Evolutionary conservation across 2,329 filamentous ascomycete genomes (phyloP), one percentile per base, ranked within the genome.

Genomic region (Neofusicoccum parvum): DNA sequence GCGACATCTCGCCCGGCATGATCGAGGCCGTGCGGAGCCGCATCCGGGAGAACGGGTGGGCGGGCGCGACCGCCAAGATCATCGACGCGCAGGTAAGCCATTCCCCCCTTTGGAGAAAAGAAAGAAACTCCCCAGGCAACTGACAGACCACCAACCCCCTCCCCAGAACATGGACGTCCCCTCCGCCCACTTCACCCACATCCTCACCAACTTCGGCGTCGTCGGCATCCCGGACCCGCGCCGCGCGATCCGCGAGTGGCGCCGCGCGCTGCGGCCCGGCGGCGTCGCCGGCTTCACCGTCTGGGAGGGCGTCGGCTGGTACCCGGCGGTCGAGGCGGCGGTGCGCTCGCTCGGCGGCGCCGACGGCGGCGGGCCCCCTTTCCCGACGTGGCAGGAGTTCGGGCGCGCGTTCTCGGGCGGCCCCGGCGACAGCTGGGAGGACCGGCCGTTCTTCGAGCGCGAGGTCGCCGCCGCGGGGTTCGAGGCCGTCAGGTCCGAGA

Each of bases 201-300:
- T 83, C 34, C 79, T 81, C 10, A 71, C 82, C 43, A 80, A 79
- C n/a, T 80, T 85, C 65, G 82, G 79, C 1, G 78, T 84, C 53
- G 82, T 84, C 68, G 65, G 82, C 3, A 79, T 84, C 14, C 80
- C 82, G 0, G 69, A 81, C 23, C 78, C 82, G 0, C 72, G 77
- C 5, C 71, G 67, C 7, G 79, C 76, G 4, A 68, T 80, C 32
- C 7, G 14, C 5, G 65, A 67, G 27, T 34, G 32, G 27, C 37
- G 43, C 32, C 65, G 81, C 81, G 4, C 75, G 74, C 54, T 83
- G 82, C 1, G 87, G 87, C 71, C 91, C 90, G 1, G 86, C 87
- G 7, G 81, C 80, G 0, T 83, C 82, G 64, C 85, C 86, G 5
- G 85, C 85, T 7, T 86, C 86, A 45, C 89, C 88, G 0, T 65